These are phyloP conservation scores for Kalanchoe fedtschenkoi DNA, from an alignment of 164 flowering plant genomes.

Conservation along the genomic window DNA sequence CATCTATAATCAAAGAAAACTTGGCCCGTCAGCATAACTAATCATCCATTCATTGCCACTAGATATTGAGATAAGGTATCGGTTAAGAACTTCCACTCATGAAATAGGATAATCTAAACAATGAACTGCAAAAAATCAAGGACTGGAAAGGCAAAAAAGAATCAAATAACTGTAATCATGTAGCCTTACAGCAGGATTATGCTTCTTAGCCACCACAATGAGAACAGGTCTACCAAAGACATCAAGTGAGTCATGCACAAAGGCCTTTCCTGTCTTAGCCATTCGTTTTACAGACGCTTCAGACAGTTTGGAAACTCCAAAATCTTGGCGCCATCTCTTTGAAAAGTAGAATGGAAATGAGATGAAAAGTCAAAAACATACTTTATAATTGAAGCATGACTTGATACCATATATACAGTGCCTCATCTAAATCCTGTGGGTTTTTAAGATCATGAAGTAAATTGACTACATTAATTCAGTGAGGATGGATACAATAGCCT, in stretches of 20 bases:
- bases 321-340: constrained; percentile 93
- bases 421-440: no score
- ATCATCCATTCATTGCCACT: neutral
- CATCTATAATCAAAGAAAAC: constrained; percentile 31
- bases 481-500: constrained; percentile 72
- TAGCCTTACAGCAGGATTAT: constrained; percentile 57
- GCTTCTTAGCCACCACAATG: constrained; percentile 70
- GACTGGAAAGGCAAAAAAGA: neutral
- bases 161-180: neutral
- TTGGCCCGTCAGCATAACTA: constrained; percentile 6
- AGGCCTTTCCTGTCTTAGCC: constrained; percentile 67
- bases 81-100: neutral
- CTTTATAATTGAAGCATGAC: neutral
- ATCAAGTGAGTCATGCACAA: constrained; percentile 77
- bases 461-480: constrained; percentile 5
- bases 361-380: constrained; percentile 9
- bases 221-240: constrained; percentile 71
- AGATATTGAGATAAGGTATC: neutral
- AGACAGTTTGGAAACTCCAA: constrained; percentile 56
- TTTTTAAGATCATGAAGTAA: no score
- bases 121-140: neutral
- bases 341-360: neutral
- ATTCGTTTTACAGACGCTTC: constrained; percentile 44
- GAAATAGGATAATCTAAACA: neutral
- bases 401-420: neutral